These are phyloP conservation scores for Aureobasidium subglaciale DNA, from an alignment of 2,329 filamentous ascomycete species.

Conservation along the genomic window DNA sequence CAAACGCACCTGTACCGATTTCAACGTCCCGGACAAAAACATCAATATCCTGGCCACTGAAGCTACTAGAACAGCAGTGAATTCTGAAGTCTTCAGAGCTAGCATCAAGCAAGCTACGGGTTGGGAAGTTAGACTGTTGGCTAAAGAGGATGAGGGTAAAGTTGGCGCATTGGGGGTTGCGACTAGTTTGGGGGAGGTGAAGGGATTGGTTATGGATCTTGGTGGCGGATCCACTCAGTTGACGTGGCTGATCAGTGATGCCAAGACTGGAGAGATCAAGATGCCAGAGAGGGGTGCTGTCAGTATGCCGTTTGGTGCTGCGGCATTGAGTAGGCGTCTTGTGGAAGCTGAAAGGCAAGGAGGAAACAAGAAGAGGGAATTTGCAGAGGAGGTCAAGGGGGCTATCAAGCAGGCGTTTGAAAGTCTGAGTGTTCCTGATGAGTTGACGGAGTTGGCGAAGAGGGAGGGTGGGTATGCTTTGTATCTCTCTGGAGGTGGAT, in stretches of 20 bases:
- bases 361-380: conserved; percentile 31
- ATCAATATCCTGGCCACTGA: conserved; percentile 79
- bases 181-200: conserved; percentile 62
- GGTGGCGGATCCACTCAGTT: conserved; percentile 69
- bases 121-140: conserved; percentile 63
- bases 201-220: conserved; percentile 78
- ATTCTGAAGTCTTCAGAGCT: conserved; percentile 60
- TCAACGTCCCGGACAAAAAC: conserved; percentile 58
- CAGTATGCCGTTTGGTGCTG: conserved; percentile 64
- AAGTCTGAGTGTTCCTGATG: conserved; percentile 48
- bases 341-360: conserved; percentile 37
- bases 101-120: conserved; percentile 58
- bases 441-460: conserved; percentile 39
- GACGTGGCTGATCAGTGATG: conserved; percentile 52
- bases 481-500: conserved; percentile 84
- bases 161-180: conserved; percentile 79
- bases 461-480: conserved; percentile 54
- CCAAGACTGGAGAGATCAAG: conserved; percentile 41
- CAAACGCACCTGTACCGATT: conserved; percentile 60
- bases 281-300: conserved; percentile 51
- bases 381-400: conserved; percentile 36
- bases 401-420: conserved; percentile 42
- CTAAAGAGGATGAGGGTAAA: conserved; percentile 73
- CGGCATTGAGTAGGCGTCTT: conserved; percentile 54
- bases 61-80: conserved; percentile 74